Percentiles rank a stretch among this genome's conserved stretches.
These are phyloP conservation scores for Aureobasidium melanogenum DNA, from an alignment of 2,329 filamentous ascomycete genomes.

Conservation along the genomic window DNA sequence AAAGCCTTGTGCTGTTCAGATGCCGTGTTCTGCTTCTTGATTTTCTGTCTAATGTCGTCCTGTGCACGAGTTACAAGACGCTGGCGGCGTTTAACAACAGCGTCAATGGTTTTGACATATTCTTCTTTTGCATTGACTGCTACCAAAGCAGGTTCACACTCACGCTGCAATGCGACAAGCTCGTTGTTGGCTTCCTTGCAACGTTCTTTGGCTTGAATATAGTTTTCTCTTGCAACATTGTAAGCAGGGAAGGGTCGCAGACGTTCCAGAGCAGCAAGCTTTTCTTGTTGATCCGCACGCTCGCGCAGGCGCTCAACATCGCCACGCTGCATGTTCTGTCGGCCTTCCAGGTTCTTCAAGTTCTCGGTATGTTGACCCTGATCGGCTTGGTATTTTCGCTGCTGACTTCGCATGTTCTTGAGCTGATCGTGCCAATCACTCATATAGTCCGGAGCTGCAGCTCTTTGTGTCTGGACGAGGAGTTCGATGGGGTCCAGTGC, in stretches of 20 bases:
- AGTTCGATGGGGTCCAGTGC: slow-evolving; percentile 72
- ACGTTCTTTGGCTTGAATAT: slow-evolving; percentile 45
- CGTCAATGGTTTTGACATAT: slow-evolving; percentile 53
- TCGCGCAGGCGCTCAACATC: slow-evolving; percentile 80
- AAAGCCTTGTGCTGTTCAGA: slow-evolving; percentile 27
- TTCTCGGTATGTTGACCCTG: slow-evolving; percentile 32
- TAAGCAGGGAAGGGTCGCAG: slow-evolving; percentile 60
- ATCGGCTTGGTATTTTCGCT: slow-evolving; percentile 52
- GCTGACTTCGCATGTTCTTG: slow-evolving; percentile 58
- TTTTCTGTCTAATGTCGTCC: slow-evolving; percentile 43
- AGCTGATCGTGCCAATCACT: slow-evolving; percentile 67
- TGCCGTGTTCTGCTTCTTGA: slow-evolving; percentile 31
- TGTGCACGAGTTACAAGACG: slow-evolving; percentile 35
- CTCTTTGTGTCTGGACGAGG: slow-evolving; percentile 76
- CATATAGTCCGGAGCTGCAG: slow-evolving; percentile 76
- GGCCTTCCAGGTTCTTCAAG: slow-evolving; percentile 58
- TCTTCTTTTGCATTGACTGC: slow-evolving; percentile 61
- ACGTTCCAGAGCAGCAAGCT: slow-evolving; percentile 56
- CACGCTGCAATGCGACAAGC: slow-evolving; percentile 50
- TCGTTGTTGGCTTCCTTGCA: slow-evolving; percentile 49
- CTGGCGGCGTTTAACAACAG: slow-evolving; percentile 48
- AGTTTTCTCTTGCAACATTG: slow-evolving; percentile 42
- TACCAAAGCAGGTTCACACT: slow-evolving; percentile 58
- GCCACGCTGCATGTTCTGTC: slow-evolving; percentile 64
- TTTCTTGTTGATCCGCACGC: slow-evolving; percentile 57